These are phyloP conservation scores for Logfia minima DNA, from an alignment of 129 eudicot genomes.

Conservation along the genomic window DNA sequence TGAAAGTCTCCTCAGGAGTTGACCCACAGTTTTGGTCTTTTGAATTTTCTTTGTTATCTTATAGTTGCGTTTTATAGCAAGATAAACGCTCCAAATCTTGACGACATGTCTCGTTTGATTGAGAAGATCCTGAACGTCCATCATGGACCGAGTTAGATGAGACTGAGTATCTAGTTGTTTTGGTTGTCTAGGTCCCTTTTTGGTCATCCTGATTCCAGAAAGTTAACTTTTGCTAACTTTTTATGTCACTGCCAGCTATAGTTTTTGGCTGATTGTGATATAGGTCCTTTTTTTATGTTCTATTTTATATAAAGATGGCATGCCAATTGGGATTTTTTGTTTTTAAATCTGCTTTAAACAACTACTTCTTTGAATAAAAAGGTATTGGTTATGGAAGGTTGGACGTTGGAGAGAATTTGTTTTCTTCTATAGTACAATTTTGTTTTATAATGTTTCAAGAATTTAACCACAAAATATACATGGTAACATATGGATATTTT, in stretches of 20 bases:
- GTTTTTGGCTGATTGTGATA: neutral
- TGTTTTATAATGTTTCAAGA: too few relatives aligned
- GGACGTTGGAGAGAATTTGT: too few relatives aligned
- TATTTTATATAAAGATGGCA: neutral
- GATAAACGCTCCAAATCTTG: neutral
- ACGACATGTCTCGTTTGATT: neutral
- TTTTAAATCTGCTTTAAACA: neutral
- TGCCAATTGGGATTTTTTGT: neutral
- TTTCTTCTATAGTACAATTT: too few relatives aligned
- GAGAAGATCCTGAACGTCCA: neutral
- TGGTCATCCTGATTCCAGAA: neutral
- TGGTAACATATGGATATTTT: too few relatives aligned
- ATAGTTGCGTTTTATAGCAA: neutral
- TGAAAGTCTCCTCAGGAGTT: neutral
- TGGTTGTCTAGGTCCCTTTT: slow-evolving; percentile 9
- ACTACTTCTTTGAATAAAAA: neutral
- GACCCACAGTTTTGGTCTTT: slow-evolving; percentile 11
- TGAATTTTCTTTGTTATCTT: neutral
- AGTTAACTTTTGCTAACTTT: neutral
- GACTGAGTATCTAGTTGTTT: neutral
- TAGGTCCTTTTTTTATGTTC: neutral
- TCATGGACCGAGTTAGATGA: neutral
- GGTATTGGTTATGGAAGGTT: neutral
- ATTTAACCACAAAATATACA: too few relatives aligned
- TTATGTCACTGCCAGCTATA: slow-evolving; percentile 11